These are phyloP conservation scores for Begonia masoniana DNA, from an alignment of 306 rosid species.

Conservation along the genomic window DNA sequence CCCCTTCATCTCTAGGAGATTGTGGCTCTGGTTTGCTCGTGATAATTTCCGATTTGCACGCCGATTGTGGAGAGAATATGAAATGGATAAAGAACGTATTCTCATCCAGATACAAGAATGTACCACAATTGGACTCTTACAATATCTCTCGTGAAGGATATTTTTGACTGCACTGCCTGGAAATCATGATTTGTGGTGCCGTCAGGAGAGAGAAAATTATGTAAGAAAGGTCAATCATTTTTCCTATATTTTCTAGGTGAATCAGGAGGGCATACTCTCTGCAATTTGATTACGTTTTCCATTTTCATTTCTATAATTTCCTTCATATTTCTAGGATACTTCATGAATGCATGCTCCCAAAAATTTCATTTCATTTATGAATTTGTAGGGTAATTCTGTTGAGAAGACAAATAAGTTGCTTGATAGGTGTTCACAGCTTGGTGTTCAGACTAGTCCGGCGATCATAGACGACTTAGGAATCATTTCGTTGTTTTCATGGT, in stretches of 20 bases:
- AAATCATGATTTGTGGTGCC: slow-evolving; percentile 90
- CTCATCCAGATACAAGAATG: slow-evolving; percentile 18
- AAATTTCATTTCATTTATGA: too few relatives aligned
- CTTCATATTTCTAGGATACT: background rate
- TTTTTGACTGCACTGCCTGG: slow-evolving; percentile 67
- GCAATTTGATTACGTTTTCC: background rate
- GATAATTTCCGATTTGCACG: slow-evolving; percentile 74
- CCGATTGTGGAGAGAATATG: slow-evolving; percentile 75
- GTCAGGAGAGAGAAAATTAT: slow-evolving; percentile 34
- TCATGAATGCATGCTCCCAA: background rate
- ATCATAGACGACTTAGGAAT: too few relatives aligned
- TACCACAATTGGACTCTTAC: slow-evolving; percentile 41
- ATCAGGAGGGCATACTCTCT: too few relatives aligned
- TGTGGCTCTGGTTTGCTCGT: slow-evolving; percentile 37
- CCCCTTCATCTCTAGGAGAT: slow-evolving; percentile 26
- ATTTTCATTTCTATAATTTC: background rate
- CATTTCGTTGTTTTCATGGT: too few relatives aligned
- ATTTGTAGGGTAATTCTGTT: too few relatives aligned
- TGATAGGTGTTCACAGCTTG: too few relatives aligned
- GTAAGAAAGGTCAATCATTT: slow-evolving; percentile 23
- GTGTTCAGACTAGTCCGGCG: too few relatives aligned
- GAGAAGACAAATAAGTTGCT: too few relatives aligned
- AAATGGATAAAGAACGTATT: slow-evolving; percentile 55
- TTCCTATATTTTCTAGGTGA: too few relatives aligned
- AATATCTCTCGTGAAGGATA: slow-evolving; percentile 64